These are phyloP conservation scores for Phytophthora megakarya DNA, from an alignment of 352 stramenopile genomes.

Conservation along the genomic window DNA sequence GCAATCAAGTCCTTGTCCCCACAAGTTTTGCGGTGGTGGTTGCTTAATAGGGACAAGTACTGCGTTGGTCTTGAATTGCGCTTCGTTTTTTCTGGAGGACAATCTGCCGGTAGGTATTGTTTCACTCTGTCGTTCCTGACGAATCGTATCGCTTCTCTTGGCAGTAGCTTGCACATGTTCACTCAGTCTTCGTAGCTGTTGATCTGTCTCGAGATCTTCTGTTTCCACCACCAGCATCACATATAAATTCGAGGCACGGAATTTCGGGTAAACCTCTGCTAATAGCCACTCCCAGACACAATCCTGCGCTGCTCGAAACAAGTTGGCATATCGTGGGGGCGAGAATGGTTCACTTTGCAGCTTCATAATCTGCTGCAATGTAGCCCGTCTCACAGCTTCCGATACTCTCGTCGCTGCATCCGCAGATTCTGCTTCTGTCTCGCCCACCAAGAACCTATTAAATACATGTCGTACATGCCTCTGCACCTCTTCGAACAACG, in stretches of 20 bases:
- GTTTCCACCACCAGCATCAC: slow-evolving; percentile 73
- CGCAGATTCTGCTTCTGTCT: slow-evolving; percentile 5
- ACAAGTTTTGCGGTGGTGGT: background rate
- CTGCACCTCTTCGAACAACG: slow-evolving; percentile 78
- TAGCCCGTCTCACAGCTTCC: slow-evolving; percentile 59
- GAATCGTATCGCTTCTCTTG: slow-evolving; percentile 44
- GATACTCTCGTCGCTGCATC: slow-evolving; percentile 44
- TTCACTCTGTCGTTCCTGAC: slow-evolving; percentile 27
- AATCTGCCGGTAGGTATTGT: slow-evolving; percentile 19
- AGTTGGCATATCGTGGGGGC: slow-evolving; percentile 61
- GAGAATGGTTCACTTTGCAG: slow-evolving; percentile 81
- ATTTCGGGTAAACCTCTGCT: slow-evolving; percentile 61
- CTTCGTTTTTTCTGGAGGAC: slow-evolving; percentile 17
- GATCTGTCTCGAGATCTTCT: slow-evolving; percentile 69
- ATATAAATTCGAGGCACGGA: slow-evolving; percentile 65
- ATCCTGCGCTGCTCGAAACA: slow-evolving; percentile 78
- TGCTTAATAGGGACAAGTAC: slow-evolving; percentile 34
- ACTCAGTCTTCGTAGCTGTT: slow-evolving; percentile 62
- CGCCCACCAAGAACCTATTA: slow-evolving; percentile 61
- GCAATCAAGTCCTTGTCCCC: slow-evolving; percentile 13
- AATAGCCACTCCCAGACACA: slow-evolving; percentile 76
- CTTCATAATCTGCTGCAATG: slow-evolving; percentile 67
- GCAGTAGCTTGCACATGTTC: slow-evolving; percentile 55
- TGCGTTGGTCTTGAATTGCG: slow-evolving; percentile 31
- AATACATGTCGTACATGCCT: slow-evolving; percentile 64